These are phyloP conservation scores for Solanum lycopersicoides DNA, from an alignment of 257 asterid species.

Conservation along the genomic window DNA sequence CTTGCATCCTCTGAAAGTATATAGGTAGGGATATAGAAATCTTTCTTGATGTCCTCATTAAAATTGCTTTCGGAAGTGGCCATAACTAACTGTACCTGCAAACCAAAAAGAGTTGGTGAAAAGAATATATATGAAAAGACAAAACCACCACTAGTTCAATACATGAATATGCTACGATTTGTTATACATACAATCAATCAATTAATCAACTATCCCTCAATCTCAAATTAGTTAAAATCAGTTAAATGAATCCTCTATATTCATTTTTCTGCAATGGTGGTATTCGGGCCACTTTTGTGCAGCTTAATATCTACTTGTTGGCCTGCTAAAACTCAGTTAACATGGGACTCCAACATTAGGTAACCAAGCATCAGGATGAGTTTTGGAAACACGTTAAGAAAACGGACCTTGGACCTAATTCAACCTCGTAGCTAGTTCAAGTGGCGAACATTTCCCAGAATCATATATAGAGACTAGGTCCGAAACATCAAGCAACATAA, in stretches of 20 bases:
- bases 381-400: background rate
- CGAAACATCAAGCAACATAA: background rate
- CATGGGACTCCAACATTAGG: background rate
- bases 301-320: background rate
- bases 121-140: background rate
- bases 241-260: background rate
- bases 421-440: background rate
- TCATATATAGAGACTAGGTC: background rate
- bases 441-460: background rate
- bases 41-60: conserved; percentile 19
- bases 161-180: background rate
- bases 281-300: background rate
- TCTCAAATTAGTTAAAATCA: background rate
- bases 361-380: background rate
- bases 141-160: background rate
- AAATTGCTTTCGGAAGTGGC: background rate
- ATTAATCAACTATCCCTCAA: background rate
- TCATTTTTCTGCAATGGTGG: background rate
- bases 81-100: background rate
- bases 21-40: conserved; percentile 50
- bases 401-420: background rate
- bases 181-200: background rate
- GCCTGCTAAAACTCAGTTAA: background rate
- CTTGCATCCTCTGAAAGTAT: conserved; percentile 30
- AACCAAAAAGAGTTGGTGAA: background rate